Evolutionary conservation across 73 alveolate species (phyloP).

Genomic region (Stentor coeruleus): DNA sequence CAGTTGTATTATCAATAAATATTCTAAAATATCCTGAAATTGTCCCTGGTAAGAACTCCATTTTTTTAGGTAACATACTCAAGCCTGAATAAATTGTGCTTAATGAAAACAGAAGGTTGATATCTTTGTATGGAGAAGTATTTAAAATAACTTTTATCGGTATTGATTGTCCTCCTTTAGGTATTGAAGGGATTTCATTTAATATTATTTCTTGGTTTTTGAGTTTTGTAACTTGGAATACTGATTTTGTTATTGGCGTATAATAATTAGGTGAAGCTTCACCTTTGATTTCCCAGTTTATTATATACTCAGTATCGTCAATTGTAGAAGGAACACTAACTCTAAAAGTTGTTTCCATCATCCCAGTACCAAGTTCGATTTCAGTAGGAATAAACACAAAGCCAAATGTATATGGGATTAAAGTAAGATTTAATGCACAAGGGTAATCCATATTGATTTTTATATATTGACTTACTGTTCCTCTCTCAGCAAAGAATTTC

Average conservation of each 20-base stretch:
- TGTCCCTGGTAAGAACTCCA: slow-evolving; percentile 34
- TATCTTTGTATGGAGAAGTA: slow-evolving; percentile 44
- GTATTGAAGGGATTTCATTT: slow-evolving; percentile 39
- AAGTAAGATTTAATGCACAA: slow-evolving; percentile 47
- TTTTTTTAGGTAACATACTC: slow-evolving; percentile 31
- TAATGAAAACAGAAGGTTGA: slow-evolving; percentile 36
- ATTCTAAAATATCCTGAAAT: slow-evolving; percentile 32
- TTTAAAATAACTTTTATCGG: slow-evolving; percentile 34
- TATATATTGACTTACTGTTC: slow-evolving; percentile 43
- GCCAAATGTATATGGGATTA: slow-evolving; percentile 31
- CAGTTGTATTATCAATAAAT: slow-evolving; percentile 3
- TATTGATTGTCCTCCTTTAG: slow-evolving; percentile 51
- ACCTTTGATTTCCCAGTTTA: slow-evolving; percentile 46
- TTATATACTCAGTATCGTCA: slow-evolving; percentile 29
- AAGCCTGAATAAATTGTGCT: slow-evolving; percentile 29
- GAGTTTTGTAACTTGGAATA: slow-evolving; percentile 36
- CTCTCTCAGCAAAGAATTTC: slow-evolving; percentile 41
- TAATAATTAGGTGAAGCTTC: slow-evolving; percentile 35
- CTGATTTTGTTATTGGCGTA: slow-evolving; percentile 48
- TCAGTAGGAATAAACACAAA: slow-evolving; percentile 38
- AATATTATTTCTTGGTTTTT: slow-evolving; percentile 33
- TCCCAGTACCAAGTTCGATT: slow-evolving; percentile 34
- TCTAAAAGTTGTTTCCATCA: slow-evolving; percentile 34
- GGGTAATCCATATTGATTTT: slow-evolving; percentile 41
- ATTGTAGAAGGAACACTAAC: slow-evolving; percentile 38